Evolutionary conservation across 345 rosid species (phyloP).

Genomic region (Eucalyptus sp.): DNA sequence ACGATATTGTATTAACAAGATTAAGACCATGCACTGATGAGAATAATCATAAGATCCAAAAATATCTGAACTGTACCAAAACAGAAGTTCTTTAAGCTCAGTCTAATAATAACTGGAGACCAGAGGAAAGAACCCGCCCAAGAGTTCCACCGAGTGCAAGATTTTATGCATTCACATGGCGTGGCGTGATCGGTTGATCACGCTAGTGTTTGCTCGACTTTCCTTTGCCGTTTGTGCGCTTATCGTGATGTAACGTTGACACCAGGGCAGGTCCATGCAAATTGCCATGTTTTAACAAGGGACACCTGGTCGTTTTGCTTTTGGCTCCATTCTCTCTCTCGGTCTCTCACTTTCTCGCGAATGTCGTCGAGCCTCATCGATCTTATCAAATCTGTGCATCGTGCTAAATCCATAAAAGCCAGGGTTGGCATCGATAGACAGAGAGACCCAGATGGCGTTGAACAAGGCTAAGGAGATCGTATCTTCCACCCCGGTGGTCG

Average conservation of each 20-base stretch:
- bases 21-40: not conserved
- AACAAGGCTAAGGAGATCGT: constrained; percentile 48
- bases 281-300: not conserved
- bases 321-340: not conserved
- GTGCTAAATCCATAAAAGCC: not conserved
- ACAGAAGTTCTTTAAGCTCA: not conserved
- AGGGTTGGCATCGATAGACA: not conserved
- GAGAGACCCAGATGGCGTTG: constrained; percentile 29
- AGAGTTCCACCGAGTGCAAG: not conserved
- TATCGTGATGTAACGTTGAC: not conserved
- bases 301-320: not conserved
- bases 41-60: not conserved
- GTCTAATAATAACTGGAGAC: not conserved
- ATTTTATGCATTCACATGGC: not conserved
- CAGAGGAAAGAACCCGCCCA: not conserved
- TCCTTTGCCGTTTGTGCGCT: not conserved
- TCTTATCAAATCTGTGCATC: not conserved
- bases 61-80: not conserved
- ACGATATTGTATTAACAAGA: not conserved
- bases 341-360: not conserved
- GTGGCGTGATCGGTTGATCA: not conserved
- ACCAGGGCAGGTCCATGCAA: not conserved
- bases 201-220: not conserved
- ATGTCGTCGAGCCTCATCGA: not conserved
- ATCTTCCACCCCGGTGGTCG: constrained; percentile 45